Evolutionary conservation across 2,329 filamentous ascomycete species (phyloP).

Genomic region (Trichoderma pleuroti): DNA sequence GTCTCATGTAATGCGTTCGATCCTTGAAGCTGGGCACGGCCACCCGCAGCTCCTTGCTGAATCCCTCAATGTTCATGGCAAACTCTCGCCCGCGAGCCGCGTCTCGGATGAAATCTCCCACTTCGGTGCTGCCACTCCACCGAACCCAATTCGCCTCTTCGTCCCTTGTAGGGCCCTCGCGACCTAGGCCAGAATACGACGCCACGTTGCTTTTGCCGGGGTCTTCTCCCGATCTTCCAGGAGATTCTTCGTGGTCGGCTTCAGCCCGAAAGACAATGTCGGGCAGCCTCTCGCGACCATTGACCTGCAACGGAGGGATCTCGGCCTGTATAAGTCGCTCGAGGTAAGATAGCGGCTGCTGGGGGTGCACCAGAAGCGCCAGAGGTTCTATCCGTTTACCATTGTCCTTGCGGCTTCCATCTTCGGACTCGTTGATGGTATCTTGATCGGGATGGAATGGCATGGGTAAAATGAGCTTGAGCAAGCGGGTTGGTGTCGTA

Average conservation of each 20-base stretch:
- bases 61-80: slow-evolving; percentile 74
- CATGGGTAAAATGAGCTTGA: slow-evolving; percentile 77
- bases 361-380: slow-evolving; percentile 80
- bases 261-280: slow-evolving; percentile 77
- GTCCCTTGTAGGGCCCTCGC: slow-evolving; percentile 47
- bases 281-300: slow-evolving; percentile 66
- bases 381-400: slow-evolving; percentile 65
- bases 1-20: slow-evolving; percentile 82
- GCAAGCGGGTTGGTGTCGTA: slow-evolving; percentile 73
- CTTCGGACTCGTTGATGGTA: slow-evolving; percentile 40
- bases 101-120: slow-evolving; percentile 91
- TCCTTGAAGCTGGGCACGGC: slow-evolving; percentile 85
- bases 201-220: slow-evolving; percentile 49
- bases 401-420: slow-evolving; percentile 32
- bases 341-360: slow-evolving; percentile 87
- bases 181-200: slow-evolving; percentile 67
- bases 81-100: slow-evolving; percentile 83
- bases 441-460: slow-evolving; percentile 42
- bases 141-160: slow-evolving; percentile 64
- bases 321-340: slow-evolving; percentile 87
- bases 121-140: slow-evolving; percentile 84
- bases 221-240: slow-evolving; percentile 31
- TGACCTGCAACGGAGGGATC: slow-evolving; percentile 64
- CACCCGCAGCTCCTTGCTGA: slow-evolving; percentile 62
- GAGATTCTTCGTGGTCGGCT: slow-evolving; percentile 57